Percentiles rank a stretch among this genome's conserved stretches.
Conservation (phyloP, 306 rosid genomes). For the Sophora flavescens region DNA sequence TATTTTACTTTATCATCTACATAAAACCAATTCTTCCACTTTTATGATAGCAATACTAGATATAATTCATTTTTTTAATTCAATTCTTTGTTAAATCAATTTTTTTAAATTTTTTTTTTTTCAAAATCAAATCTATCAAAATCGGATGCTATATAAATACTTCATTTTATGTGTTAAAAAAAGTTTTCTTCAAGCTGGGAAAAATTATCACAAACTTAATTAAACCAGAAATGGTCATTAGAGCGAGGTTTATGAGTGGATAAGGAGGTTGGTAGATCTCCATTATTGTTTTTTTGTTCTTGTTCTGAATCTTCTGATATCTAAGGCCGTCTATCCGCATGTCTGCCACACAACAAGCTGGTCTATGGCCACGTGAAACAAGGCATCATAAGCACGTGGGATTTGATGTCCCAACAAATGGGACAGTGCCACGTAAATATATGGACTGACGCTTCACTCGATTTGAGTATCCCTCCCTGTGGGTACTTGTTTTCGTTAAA, state of each 20-base stretch:
- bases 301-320: slow-evolving; percentile 6
- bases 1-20: too few species aligned
- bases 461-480: slow-evolving; percentile 19
- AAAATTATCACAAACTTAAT: too few species aligned
- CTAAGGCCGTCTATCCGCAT: slow-evolving; percentile 34
- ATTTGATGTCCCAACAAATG: slow-evolving; percentile 45
- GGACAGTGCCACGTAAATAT: slow-evolving; percentile 28
- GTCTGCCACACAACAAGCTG: slow-evolving; percentile 59
- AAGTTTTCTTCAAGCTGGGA: too few species aligned
- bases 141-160: too few species aligned
- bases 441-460: slow-evolving; percentile 41
- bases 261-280: slow-evolving; percentile 46
- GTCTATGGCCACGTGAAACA: slow-evolving; percentile 63
- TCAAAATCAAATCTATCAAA: too few species aligned
- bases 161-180: too few species aligned
- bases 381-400: slow-evolving; percentile 67
- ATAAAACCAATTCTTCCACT: too few species aligned
- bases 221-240: neutral
- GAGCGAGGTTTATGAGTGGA: slow-evolving; percentile 39
- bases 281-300: slow-evolving; percentile 41
- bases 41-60: too few species aligned
- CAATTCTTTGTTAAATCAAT: too few species aligned
- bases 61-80: too few species aligned
- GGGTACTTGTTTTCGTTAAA: neutral
- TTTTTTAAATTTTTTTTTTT: too few species aligned